Evolutionary conservation across 2,329 filamentous ascomycete species (phyloP), one percentile per base, ranked within the genome.

Genomic region (Pseudogymnoascus sp.): DNA sequence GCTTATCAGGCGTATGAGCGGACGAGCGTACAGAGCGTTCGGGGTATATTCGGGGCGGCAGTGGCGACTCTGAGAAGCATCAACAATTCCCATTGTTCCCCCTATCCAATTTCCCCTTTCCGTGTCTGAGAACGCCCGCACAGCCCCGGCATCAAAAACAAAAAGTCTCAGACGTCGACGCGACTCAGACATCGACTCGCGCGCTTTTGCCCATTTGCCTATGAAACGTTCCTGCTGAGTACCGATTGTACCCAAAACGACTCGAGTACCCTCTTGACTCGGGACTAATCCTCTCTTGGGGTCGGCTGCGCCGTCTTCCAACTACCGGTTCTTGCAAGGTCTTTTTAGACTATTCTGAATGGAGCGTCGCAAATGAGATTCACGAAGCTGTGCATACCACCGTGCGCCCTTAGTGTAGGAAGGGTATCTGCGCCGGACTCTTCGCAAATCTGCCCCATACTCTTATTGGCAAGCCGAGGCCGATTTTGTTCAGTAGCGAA

Each of bases 91-190:
- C 50, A 56, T 56, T 56, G 50, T 56, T 21, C 29, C 50, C 46
- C 50, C 46, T 56, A 56, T 56, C 46, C 46, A 56, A 56, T 56
- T 56, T 56, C 46, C 46, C 46, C 46, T 56, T 56, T 56, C 46
- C n/a, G 46, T 56, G 46, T 56, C 46, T 56, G 23, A 56, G 26
- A 33, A 56, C 46, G 46, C 46, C 46, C 26, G 10, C 26, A 33
- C 46, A 56, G 26, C 10, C 44, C 44, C 50, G 31, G 10, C 50
- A 31, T 56, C 50, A 56, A n/a, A 56, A 56, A 56, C 29, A 56
- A 56, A 56, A 13, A 31, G 26, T 56, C 29, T 33, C 26, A 21
- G 29, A 33, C 9, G 23, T 7, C 29, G 50, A 56, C 50, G 50
- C 50, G 29, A 56, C 50, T 56, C 50, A 56, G 50, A 33, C 29